Conservation (phyloP, 768 basidiomycete species). For the Mycena leptocephala region DNA sequence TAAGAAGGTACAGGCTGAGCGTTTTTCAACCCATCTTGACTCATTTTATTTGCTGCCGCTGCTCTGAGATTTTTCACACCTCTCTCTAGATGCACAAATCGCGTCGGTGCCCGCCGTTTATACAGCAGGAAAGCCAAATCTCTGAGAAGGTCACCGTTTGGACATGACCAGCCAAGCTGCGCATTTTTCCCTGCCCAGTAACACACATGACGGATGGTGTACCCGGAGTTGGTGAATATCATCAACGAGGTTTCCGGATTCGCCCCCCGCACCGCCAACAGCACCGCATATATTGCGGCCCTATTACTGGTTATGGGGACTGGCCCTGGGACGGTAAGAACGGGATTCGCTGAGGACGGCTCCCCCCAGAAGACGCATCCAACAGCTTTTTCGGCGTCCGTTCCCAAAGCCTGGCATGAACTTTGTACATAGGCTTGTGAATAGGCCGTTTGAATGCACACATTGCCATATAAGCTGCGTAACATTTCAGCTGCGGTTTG, state of each 20-base stretch:
- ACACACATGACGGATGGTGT: neutral
- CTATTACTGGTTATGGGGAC: neutral
- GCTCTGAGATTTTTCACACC: neutral
- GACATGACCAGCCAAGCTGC: neutral
- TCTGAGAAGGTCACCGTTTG: neutral
- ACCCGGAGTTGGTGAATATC: neutral
- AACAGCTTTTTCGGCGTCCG: too few species aligned
- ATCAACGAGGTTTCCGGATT: neutral
- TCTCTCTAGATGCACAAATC: neutral
- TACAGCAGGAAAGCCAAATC: neutral
- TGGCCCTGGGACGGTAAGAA: constrained; percentile 31
- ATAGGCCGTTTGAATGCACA: too few species aligned
- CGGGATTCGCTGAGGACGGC: constrained; percentile 16
- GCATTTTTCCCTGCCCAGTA: constrained; percentile 2
- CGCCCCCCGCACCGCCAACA: neutral
- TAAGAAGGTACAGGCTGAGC: neutral
- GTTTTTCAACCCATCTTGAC: neutral
- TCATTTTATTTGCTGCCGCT: neutral
- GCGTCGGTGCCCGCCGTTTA: neutral
- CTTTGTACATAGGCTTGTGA: neutral
- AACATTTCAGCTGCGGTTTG: too few species aligned
- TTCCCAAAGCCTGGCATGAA: neutral
- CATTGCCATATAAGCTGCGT: too few species aligned
- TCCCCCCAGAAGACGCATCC: neutral
- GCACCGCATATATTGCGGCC: neutral